Evolutionary conservation across 352 stramenopile species (phyloP), one percentile per base, ranked within the genome.

Genomic region (Phytophthora palmivora): DNA sequence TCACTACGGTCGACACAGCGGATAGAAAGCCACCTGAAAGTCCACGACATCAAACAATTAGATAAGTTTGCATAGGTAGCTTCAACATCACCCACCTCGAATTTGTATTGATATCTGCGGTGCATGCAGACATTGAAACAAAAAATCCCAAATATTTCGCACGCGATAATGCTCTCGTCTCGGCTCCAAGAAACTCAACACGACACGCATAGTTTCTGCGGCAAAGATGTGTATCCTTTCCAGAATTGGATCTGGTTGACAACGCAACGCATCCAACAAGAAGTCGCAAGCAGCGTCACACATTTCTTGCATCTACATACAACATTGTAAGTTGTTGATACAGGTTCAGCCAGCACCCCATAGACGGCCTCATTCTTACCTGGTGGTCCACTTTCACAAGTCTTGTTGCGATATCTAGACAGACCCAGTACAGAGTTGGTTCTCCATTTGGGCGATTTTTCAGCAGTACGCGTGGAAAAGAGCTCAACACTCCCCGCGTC

Each of bases 51-150:
- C 6, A 15, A 50, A 37, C 36, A 34, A 7, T 49, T 50, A 59
- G 30, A 50, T 51, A 8, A 4, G 12, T 46, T 38, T 16, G 1
- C 14, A 34, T 22, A 37, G 36, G 12, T 18, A 61, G 10, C 38
- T 16, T 16, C 19, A 26, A 36, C 9, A 14, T 39, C 28, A 7
- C 67, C 36, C 58, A 65, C 75, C 70, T 83, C 76, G 63, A 14
- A 84, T 77, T 26, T 72, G 50, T 4, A 45, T 38, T 11, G 78
- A 46, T 15, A 89, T 66, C 33, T 86, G 79, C 15, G 79, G 77
- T 8, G 79, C 78, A 57, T 92, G 81, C 8, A 92, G 51, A n/a
- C 87, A 72, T 34, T 91, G 76, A 57, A 87, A 90, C 24, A 92
- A 58, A 54, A 92, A 91, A 45, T 89, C 73, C 79, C 78, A 91